These are phyloP conservation scores for Boletales sp. DNA, from an alignment of 768 basidiomycete species.

Conservation along the genomic window DNA sequence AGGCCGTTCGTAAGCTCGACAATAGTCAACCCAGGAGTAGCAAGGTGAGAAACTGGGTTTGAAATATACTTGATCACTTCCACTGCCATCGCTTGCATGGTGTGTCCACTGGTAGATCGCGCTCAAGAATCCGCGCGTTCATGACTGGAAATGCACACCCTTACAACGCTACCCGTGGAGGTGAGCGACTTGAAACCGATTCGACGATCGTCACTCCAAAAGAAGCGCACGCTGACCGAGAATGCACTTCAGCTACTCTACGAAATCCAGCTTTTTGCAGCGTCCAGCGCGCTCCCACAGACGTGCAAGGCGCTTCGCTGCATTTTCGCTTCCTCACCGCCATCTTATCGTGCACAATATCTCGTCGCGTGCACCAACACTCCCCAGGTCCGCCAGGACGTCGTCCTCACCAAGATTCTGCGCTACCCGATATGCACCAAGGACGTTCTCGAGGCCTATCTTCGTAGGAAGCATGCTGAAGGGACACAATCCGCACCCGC, in stretches of 20 bases:
- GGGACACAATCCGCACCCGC: neutral
- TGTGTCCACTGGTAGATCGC: too few species aligned
- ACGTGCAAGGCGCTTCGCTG: conserved; percentile 50
- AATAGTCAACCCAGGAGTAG: too few species aligned
- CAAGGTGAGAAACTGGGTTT: too few species aligned
- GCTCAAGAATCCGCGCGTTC: too few species aligned
- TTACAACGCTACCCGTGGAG: too few species aligned
- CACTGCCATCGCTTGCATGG: too few species aligned
- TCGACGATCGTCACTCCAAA: too few species aligned
- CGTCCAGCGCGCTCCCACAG: conserved; percentile 60
- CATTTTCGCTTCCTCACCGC: conserved; percentile 53
- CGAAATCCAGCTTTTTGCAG: conserved; percentile 69
- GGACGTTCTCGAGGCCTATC: conserved; percentile 44
- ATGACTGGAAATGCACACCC: too few species aligned
- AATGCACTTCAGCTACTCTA: conserved; percentile 60
- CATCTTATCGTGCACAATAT: conserved; percentile 64
- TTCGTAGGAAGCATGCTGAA: conserved; percentile 18
- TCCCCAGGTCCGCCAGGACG: conserved; percentile 10
- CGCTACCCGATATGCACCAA: conserved; percentile 37
- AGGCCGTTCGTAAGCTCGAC: too few species aligned
- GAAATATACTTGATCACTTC: too few species aligned
- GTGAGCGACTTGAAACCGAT: too few species aligned
- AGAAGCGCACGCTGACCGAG: too few species aligned
- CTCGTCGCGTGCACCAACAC: conserved; percentile 40
- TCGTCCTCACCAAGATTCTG: conserved; percentile 46